A percentile compares a stretch with the other conserved stretches of the same genome.
Evolutionary conservation across 805 yeast species (phyloP).

Genomic region (Lachancea mirantina): DNA sequence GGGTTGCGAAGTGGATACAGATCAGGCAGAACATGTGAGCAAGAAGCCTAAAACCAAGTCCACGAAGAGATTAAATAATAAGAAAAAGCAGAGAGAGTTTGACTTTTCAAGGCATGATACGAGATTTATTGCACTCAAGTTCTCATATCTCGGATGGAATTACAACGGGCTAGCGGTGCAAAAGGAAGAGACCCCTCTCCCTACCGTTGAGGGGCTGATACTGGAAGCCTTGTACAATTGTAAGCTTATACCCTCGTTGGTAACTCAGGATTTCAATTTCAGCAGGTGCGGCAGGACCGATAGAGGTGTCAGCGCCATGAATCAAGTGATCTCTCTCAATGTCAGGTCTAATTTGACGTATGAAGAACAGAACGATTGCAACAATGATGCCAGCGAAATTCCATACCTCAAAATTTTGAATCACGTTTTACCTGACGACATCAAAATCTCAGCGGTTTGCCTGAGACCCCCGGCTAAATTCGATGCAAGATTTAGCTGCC

Average conservation of each 20-base stretch:
- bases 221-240: conserved; percentile 65
- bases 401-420: conserved; percentile 73
- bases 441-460: conserved; percentile 74
- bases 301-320: conserved; percentile 94
- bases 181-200: conserved; percentile 64
- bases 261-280: conserved; percentile 59
- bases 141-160: conserved; percentile 91
- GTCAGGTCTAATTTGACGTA: conserved; percentile 60
- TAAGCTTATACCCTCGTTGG: conserved; percentile 52
- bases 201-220: conserved; percentile 78
- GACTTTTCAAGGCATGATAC: conserved; percentile 58
- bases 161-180: conserved; percentile 88
- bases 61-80: conserved; percentile 13
- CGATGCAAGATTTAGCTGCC: conserved; percentile 90
- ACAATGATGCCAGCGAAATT: conserved; percentile 58
- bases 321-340: conserved; percentile 78
- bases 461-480: conserved; percentile 75
- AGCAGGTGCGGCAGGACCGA: conserved; percentile 95
- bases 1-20: conserved; percentile 3
- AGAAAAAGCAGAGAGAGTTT: conserved; percentile 39
- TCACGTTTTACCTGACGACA: conserved; percentile 71
- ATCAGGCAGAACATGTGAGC: conserved; percentile 2
- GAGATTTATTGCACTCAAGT: conserved; percentile 69
- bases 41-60: conserved; percentile 8
- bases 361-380: conserved; percentile 55